These are phyloP conservation scores for Cicer cuneatum DNA, from an alignment of 306 rosid genomes.

Conservation along the genomic window DNA sequence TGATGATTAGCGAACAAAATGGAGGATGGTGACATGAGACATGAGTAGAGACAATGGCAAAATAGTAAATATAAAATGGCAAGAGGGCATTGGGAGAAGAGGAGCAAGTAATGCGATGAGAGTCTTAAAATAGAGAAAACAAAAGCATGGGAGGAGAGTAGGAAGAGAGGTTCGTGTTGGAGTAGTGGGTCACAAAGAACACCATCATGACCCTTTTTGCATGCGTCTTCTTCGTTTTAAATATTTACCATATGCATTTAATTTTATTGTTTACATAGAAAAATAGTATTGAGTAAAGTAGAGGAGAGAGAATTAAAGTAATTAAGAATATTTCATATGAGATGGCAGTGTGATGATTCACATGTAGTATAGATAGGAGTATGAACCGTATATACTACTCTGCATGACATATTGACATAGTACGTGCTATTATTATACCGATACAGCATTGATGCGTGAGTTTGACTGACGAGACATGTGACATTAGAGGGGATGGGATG, in stretches of 20 bases:
- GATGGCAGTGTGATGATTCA: too few relatives aligned
- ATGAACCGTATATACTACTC: neutral
- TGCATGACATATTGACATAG: slow-evolving; percentile 23
- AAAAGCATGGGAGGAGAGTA: slow-evolving; percentile 54
- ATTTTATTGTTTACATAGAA: neutral
- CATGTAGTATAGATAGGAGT: too few relatives aligned
- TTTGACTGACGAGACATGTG: slow-evolving; percentile 57
- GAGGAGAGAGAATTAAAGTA: too few relatives aligned
- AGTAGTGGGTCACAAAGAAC: slow-evolving; percentile 64
- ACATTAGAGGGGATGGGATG: slow-evolving; percentile 48
- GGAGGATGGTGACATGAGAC: neutral
- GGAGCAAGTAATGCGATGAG: slow-evolving; percentile 36
- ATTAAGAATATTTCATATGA: too few relatives aligned
- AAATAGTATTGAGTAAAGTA: neutral
- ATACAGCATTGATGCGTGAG: slow-evolving; percentile 32
- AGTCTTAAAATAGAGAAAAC: slow-evolving; percentile 68
- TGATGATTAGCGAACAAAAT: neutral
- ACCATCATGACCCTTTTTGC: slow-evolving; percentile 85
- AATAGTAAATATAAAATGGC: slow-evolving; percentile 37
- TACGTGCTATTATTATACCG: slow-evolving; percentile 25
- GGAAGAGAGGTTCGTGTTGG: slow-evolving; percentile 43
- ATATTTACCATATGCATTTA: slow-evolving; percentile 18
- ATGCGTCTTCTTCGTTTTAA: slow-evolving; percentile 75
- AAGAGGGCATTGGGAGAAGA: slow-evolving; percentile 38
- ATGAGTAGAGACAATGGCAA: slow-evolving; percentile 25